These are phyloP conservation scores for Fusarium sp. DNA, from an alignment of 2,329 filamentous ascomycete species.

Conservation along the genomic window DNA sequence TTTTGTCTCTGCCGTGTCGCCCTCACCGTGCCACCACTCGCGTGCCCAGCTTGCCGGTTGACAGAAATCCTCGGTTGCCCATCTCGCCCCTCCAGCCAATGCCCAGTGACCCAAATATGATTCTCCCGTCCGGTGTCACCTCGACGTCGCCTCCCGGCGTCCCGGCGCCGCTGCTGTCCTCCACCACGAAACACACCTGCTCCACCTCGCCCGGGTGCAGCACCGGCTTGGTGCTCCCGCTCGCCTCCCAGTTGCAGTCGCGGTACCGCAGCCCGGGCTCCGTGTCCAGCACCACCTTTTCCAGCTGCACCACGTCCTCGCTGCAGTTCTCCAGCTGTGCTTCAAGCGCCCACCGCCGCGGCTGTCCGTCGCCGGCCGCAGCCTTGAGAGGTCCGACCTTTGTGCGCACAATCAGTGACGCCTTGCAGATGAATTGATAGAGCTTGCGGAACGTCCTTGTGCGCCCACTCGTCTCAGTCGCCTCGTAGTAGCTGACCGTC, in stretches of 20 bases:
- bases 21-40: constrained; percentile 50
- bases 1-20: constrained; percentile 20
- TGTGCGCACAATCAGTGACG: constrained; percentile 86
- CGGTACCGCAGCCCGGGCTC: constrained; percentile 59
- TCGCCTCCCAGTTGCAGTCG: constrained; percentile 65
- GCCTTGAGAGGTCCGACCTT: constrained; percentile 72
- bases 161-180: constrained; percentile 50
- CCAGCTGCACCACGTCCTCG: constrained; percentile 80
- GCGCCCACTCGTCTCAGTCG: constrained; percentile 71
- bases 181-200: constrained; percentile 70
- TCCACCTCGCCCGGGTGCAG: constrained; percentile 69
- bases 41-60: constrained; percentile 79
- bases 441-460: constrained; percentile 90
- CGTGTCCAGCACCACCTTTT: constrained; percentile 66
- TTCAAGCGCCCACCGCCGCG: constrained; percentile 76
- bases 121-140: constrained; percentile 62
- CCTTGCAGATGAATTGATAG: constrained; percentile 95
- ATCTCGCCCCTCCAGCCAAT: constrained; percentile 90
- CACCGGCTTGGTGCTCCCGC: constrained; percentile 58
- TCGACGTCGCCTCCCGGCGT: constrained; percentile 38
- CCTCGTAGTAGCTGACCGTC: constrained; percentile 93
- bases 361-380: constrained; percentile 40
- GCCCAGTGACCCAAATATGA: constrained; percentile 79
- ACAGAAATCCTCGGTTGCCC: constrained; percentile 87
- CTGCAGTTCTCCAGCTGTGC: constrained; percentile 96